Evolutionary conservation across 768 basidiomycete genomes (phyloP).

Genomic region (Phanerochaete carnosa): DNA sequence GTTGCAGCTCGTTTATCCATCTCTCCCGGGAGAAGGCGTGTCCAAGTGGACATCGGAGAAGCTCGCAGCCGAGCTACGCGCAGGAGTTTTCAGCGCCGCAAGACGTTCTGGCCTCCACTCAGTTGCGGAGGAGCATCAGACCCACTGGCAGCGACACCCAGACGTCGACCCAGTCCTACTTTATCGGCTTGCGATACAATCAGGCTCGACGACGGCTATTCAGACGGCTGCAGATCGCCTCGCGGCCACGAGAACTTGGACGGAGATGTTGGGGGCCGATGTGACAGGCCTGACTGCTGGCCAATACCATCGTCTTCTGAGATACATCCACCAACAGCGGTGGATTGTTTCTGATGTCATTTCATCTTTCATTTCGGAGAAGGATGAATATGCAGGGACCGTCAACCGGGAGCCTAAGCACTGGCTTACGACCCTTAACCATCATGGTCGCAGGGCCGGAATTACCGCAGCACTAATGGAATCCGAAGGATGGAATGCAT

Average conservation of each 20-base stretch:
- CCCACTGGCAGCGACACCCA: background rate
- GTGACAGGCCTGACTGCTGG: background rate
- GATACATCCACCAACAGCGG: background rate
- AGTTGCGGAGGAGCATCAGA: background rate
- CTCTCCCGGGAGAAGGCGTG: background rate
- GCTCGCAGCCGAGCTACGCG: background rate
- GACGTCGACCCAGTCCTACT: background rate
- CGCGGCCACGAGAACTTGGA: background rate
- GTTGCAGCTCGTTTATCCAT: slow-evolving; percentile 1
- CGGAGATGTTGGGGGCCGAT: background rate
- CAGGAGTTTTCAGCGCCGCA: background rate
- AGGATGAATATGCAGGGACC: background rate
- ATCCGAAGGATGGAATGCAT: background rate
- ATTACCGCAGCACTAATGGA: background rate
- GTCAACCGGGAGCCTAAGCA: background rate
- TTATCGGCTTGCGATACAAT: background rate
- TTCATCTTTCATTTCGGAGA: background rate
- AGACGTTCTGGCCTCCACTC: background rate
- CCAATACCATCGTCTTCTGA: background rate
- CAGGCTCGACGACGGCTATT: background rate
- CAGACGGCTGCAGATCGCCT: background rate
- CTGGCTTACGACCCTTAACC: background rate
- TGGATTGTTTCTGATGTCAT: background rate
- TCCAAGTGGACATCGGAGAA: background rate
- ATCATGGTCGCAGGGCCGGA: background rate